A percentile compares a stretch with the other conserved stretches of the same genome.
phyloP scores from a whole-genome alignment of 2,329 filamentous ascomycete species.

The Fusarium begoniae region DNA sequence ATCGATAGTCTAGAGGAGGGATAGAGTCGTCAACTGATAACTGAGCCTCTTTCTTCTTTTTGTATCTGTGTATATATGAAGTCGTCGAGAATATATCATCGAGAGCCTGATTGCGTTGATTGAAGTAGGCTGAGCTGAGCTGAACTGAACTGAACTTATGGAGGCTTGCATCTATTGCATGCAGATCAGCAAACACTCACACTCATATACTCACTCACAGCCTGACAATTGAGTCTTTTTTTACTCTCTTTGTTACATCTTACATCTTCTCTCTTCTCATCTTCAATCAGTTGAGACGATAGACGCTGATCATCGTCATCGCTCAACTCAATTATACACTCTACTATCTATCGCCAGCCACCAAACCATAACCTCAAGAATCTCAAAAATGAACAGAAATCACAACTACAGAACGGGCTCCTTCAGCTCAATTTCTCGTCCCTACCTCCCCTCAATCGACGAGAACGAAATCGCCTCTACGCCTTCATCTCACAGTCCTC shows the following conservation, averaged over 20 bases:
- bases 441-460: slow-evolving; percentile 50
- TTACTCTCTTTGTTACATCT: background rate
- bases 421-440: slow-evolving; percentile 37
- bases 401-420: slow-evolving; percentile 24
- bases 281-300: slow-evolving; percentile 1
- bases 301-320: slow-evolving; percentile 3
- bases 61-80: background rate
- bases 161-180: slow-evolving; percentile 1
- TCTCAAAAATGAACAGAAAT: slow-evolving; percentile 30
- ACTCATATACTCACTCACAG: background rate
- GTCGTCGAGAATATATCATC: background rate
- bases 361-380: background rate
- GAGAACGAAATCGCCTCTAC: slow-evolving; percentile 46
- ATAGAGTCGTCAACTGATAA: slow-evolving; percentile 14
- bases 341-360: background rate
- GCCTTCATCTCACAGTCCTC: slow-evolving; percentile 26
- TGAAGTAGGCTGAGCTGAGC: background rate
- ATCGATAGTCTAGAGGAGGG: slow-evolving; percentile 23
- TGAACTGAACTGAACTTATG: slow-evolving; percentile 3
- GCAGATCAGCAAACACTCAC: background rate
- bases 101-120: background rate
- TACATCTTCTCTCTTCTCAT: background rate
- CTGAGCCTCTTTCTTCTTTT: background rate
- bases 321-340: background rate
- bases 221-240: background rate